Percentiles rank a stretch among this genome's conserved stretches.
These are phyloP conservation scores for Trypanosoma congolense DNA, from an alignment of 208 protist genomes.

Conservation along the genomic window DNA sequence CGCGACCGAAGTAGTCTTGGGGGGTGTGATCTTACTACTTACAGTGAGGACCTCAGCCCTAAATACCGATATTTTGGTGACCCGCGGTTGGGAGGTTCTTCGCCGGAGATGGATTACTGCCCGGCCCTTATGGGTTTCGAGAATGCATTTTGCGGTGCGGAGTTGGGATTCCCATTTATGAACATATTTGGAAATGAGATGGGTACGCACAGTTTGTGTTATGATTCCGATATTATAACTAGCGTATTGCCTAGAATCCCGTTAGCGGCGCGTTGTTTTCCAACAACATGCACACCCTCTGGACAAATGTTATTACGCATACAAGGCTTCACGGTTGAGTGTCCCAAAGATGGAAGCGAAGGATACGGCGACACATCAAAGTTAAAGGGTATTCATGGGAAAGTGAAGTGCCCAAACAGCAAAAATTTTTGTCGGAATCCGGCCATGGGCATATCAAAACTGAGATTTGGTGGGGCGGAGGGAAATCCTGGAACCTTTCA, in stretches of 20 bases:
- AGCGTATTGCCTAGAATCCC: constrained; percentile 18
- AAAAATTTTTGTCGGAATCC: constrained; percentile 2
- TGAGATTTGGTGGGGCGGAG: background rate
- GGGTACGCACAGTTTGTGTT: constrained; percentile 29
- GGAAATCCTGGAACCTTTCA: background rate
- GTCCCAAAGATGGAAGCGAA: constrained; percentile 30
- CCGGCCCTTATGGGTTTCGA: constrained; percentile 23
- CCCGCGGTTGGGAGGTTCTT: constrained; percentile 20
- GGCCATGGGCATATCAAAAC: constrained; percentile 8
- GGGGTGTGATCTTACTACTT: constrained; percentile 26
- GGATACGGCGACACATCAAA: constrained; percentile 29
- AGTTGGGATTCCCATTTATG: background rate
- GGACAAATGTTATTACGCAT: constrained; percentile 35
- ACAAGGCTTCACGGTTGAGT: constrained; percentile 42
- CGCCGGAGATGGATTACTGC: constrained; percentile 53
- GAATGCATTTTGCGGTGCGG: constrained; percentile 30
- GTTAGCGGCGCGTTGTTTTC: constrained; percentile 32
- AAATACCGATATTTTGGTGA: constrained; percentile 46
- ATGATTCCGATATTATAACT: constrained; percentile 39
- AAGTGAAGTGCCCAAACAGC: constrained; percentile 11
- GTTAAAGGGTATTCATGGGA: constrained; percentile 38
- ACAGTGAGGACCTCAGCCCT: constrained; percentile 15
- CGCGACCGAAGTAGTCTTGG: constrained; percentile 29
- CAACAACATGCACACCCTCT: constrained; percentile 28
- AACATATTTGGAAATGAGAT: constrained; percentile 46